phyloP scores from a whole-genome alignment of 1,139 yeast species.

The Saccharomyces hybrid region DNA sequence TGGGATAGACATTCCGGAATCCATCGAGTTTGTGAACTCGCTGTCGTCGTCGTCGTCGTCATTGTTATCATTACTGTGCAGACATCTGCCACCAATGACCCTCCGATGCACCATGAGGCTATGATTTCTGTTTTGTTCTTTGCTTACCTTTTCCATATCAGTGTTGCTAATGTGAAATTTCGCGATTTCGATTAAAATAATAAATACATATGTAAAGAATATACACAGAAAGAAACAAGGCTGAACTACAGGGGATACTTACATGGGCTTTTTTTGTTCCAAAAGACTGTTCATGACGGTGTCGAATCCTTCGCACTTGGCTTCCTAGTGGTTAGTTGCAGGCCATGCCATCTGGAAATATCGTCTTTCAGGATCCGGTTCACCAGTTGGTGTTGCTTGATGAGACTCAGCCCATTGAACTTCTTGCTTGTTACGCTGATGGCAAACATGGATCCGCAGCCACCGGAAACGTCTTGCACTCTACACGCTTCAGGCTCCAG shows the following conservation, averaged over 20 bases:
- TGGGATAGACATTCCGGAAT: not conserved
- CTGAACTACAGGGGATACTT: not conserved
- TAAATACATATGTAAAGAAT: not conserved
- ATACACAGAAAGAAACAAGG: not conserved
- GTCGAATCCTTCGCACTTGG: slow-evolving; percentile 29
- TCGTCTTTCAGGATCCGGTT: slow-evolving; percentile 78
- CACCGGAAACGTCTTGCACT: slow-evolving; percentile 86
- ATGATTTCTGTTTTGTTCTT: not conserved
- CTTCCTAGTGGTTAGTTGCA: slow-evolving; percentile 67
- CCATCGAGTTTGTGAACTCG: not conserved
- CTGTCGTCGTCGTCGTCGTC: not conserved
- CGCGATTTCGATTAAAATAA: not conserved
- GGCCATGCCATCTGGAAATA: slow-evolving; percentile 89
- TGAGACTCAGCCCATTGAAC: slow-evolving; percentile 74
- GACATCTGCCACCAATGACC: not conserved
- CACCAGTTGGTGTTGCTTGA: slow-evolving; percentile 88
- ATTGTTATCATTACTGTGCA: not conserved
- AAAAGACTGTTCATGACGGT: not conserved
- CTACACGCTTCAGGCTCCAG: slow-evolving; percentile 53
- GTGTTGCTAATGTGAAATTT: not conserved
- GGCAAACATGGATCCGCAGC: slow-evolving; percentile 98
- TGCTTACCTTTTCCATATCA: not conserved
- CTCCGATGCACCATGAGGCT: not conserved
- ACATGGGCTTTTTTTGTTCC: not conserved
- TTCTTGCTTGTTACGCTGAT: slow-evolving; percentile 64